Base-by-base conservation (phyloP, 148 eudicot species). In the Rheum nobile region DNA sequence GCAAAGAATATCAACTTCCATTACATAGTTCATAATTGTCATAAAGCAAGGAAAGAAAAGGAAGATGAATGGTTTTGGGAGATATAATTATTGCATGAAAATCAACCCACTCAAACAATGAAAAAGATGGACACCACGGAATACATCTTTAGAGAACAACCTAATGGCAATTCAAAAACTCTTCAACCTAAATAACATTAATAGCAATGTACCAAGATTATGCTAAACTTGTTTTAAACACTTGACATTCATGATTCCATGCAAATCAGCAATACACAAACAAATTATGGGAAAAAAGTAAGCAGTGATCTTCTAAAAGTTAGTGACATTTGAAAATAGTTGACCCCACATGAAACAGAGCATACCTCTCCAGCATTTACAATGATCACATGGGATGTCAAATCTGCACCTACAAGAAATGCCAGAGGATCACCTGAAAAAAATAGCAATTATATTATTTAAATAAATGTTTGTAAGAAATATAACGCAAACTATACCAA, bases 371-470 rank as follows among this genome's bases (percentile, higher is more conserved):
- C 95, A 28, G 90, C 50, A 81, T 82, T 80, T 75, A 92, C 90
- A 52, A 90, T 88, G 68, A 92, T 84, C 86, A 92, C 87, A 82
- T 92, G 96, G 14, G 93, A 91, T 3, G 91, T 90, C 83, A 90
- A 88, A 76, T 85, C 84, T 78, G 82, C 87, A 75, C 96, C 89
- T 46, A 77, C 87, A 16, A 89, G 65, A 78, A 72, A 84, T 52
- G 89, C 76, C 50, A 78, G 72, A 26, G 76, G 78, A 37, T 77
- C 83, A 76, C 91, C 97, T 92, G 75, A 71, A 79, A 11, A n/a
- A 32, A n/a, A 32, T 67, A 31, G 71, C 8, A 28, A 69, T 26
- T 37, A 3, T 4, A 14, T 6, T 4, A 2, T 16, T 1, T 47
- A 13, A 47, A 14, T 32, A 69, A 0, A 61, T 28, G 0, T 28